Evolutionary conservation across 495 filamentous ascomycete genomes (phyloP).

Genomic region (Pseudoneurospora amorphoporcata): DNA sequence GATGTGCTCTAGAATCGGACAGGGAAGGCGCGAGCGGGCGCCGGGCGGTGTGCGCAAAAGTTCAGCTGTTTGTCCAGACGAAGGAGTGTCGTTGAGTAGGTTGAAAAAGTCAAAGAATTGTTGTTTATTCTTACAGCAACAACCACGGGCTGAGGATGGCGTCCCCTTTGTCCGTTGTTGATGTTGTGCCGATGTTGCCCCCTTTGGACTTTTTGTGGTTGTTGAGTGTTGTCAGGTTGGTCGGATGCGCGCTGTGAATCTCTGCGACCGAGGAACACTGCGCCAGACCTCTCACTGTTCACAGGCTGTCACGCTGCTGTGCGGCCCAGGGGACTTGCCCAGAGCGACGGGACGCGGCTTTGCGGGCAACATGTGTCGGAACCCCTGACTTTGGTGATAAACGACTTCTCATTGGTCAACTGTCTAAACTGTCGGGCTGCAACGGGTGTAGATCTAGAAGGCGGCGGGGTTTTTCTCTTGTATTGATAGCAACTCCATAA

Average conservation of each 20-base stretch:
- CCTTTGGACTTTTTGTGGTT: background rate
- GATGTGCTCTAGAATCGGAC: background rate
- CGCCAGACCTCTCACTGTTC: background rate
- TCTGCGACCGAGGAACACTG: background rate
- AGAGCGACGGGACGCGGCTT: background rate
- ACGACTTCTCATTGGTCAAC: background rate
- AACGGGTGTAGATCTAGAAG: background rate
- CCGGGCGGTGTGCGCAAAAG: background rate
- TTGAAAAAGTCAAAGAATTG: background rate
- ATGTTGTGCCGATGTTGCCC: background rate
- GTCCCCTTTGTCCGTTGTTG: background rate
- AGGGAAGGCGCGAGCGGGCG: background rate
- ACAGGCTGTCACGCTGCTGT: background rate
- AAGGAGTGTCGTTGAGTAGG: background rate
- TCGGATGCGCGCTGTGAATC: background rate
- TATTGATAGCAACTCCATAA: background rate
- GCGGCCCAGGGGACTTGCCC: background rate
- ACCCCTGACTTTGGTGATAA: constrained; percentile 1
- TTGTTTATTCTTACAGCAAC: background rate
- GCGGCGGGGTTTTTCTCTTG: background rate
- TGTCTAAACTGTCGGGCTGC: background rate
- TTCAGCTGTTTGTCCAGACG: background rate
- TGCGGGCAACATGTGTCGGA: constrained; percentile 10
- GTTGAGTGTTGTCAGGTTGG: background rate
- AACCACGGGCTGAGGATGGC: background rate